Conservation (phyloP, 2,329 filamentous ascomycete species). For the Trichothecium roseum region DNA sequence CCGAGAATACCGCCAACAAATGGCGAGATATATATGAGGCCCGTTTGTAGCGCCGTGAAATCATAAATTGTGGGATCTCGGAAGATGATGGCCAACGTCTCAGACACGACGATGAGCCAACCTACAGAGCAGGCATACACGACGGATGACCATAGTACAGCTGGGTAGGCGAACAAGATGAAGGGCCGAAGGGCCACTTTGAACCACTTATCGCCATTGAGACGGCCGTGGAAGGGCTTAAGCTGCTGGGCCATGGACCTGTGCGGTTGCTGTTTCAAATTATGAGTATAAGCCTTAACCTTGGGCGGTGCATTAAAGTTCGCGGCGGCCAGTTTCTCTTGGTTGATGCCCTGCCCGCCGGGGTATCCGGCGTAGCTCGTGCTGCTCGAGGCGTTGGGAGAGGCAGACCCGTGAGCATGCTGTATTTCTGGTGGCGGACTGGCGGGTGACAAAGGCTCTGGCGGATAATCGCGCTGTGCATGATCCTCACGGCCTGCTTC, state of each 20-base stretch:
- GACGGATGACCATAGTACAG: constrained; percentile 77
- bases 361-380: constrained; percentile 12
- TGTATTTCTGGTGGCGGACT: too few relatives aligned
- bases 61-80: constrained; percentile 60
- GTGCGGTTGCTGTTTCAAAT: constrained; percentile 54
- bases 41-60: constrained; percentile 71
- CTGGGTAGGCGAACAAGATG: constrained; percentile 77
- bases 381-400: constrained; percentile 6
- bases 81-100: constrained; percentile 75
- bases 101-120: constrained; percentile 91
- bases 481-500: not conserved
- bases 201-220: constrained; percentile 70
- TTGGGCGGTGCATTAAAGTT: constrained; percentile 21
- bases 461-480: not conserved
- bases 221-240: constrained; percentile 65
- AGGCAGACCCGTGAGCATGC: not conserved
- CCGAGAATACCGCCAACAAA: constrained; percentile 83
- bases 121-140: constrained; percentile 84
- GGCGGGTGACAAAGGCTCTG: not conserved
- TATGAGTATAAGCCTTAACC: constrained; percentile 54
- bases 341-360: constrained; percentile 25
- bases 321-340: constrained; percentile 28
- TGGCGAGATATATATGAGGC: constrained; percentile 80
- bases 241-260: constrained; percentile 68
- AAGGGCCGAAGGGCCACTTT: constrained; percentile 72